Evolutionary conservation across 2,329 filamentous ascomycete genomes (phyloP).

Genomic region (Xenosphaeropsis pyriputrescens): DNA sequence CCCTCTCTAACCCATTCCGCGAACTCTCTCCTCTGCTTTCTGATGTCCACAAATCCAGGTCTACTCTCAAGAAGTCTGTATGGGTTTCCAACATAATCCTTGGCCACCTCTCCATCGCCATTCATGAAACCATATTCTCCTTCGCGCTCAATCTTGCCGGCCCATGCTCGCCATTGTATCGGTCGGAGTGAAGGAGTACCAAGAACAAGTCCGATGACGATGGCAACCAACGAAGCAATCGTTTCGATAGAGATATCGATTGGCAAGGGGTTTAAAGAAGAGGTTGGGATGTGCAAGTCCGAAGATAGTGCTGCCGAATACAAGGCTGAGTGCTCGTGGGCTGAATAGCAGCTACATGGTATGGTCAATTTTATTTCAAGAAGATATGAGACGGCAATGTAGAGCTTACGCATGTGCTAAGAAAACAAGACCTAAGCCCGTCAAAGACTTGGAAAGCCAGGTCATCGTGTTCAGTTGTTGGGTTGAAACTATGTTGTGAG

Average conservation of each 20-base stretch:
- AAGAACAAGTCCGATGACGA: constrained; percentile 72
- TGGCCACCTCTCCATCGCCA: constrained; percentile 49
- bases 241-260: constrained; percentile 83
- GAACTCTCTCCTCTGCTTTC: constrained; percentile 68
- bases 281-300: constrained; percentile 24
- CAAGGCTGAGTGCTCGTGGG: constrained; percentile 76
- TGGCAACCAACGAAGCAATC: constrained; percentile 60
- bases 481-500: not conserved
- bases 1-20: constrained; percentile 49
- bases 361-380: constrained; percentile 7
- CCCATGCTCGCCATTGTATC: constrained; percentile 72
- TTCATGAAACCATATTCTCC: constrained; percentile 43
- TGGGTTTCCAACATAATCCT: constrained; percentile 61
- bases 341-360: constrained; percentile 71
- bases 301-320: constrained; percentile 37
- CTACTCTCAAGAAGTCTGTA: constrained; percentile 68
- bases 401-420: constrained; percentile 70
- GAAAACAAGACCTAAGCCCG: constrained; percentile 61
- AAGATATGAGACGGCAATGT: constrained; percentile 4
- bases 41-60: constrained; percentile 76
- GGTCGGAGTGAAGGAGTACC: constrained; percentile 68
- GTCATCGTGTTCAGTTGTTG: constrained; percentile 37
- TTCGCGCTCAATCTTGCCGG: constrained; percentile 70
- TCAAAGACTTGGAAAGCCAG: constrained; percentile 55
- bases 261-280: constrained; percentile 41